These are phyloP conservation scores for Plasmopara viticola DNA, from an alignment of 352 stramenopile genomes.

Conservation along the genomic window DNA sequence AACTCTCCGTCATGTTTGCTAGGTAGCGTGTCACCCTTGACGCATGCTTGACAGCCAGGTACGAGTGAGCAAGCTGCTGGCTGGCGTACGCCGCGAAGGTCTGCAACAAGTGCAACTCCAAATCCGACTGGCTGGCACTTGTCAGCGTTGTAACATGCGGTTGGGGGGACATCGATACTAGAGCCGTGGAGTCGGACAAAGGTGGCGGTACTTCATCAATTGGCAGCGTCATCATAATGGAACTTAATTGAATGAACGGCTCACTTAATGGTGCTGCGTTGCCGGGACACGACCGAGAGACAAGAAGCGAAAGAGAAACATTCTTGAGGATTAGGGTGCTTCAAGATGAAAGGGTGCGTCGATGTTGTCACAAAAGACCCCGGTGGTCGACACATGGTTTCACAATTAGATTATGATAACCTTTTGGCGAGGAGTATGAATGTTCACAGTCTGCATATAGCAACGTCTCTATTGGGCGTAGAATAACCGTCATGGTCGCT, in stretches of 20 bases:
- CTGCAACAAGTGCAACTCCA: conserved; percentile 56
- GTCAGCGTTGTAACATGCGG: conserved; percentile 1
- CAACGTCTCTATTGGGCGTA: too few relatives aligned
- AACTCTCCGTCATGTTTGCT: conserved; percentile 40
- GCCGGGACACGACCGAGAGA: conserved; percentile 8
- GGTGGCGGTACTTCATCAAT: conserved; percentile 22
- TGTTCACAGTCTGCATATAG: too few relatives aligned
- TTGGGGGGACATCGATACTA: conserved; percentile 8
- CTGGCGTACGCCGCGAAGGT: conserved; percentile 36
- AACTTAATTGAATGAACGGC: not conserved
- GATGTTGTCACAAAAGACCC: conserved; percentile 6
- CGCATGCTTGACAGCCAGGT: conserved; percentile 44
- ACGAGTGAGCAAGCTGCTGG: conserved; percentile 36
- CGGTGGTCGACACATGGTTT: conserved; percentile 16
- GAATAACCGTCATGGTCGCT: too few relatives aligned
- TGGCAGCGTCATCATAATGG: conserved; percentile 26
- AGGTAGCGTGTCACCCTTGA: conserved; percentile 41
- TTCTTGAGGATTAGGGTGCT: conserved; percentile 5
- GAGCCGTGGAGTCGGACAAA: conserved; percentile 16
- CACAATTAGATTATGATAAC: not conserved
- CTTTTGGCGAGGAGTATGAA: too few relatives aligned
- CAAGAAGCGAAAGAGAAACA: not conserved
- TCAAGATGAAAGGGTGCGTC: conserved; percentile 5
- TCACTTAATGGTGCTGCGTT: not conserved
- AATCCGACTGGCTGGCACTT: conserved; percentile 29